Evolutionary conservation across 768 basidiomycete genomes (phyloP).

Genomic region (Sistotremastrum niveocremeum): DNA sequence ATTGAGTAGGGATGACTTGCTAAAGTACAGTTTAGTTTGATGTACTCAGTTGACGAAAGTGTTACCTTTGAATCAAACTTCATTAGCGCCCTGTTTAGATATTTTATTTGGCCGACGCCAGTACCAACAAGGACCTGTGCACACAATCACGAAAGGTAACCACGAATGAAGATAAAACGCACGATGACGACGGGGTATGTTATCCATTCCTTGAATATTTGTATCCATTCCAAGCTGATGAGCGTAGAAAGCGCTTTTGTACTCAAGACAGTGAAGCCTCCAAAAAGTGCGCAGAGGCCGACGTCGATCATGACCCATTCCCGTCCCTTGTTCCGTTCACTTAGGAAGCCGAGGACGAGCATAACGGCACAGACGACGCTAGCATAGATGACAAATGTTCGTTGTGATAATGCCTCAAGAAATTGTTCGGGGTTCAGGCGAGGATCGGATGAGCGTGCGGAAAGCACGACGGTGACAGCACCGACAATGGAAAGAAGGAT

Average conservation of each 20-base stretch:
- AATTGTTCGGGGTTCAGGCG: conserved; percentile 57
- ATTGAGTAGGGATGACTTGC: conserved; percentile 91
- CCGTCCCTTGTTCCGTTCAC: conserved; percentile 47
- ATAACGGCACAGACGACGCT: conserved; percentile 37
- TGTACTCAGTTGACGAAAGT: conserved; percentile 1
- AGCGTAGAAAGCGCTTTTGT: conserved; percentile 89
- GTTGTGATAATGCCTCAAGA: conserved; percentile 52
- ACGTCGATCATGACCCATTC: conserved; percentile 74
- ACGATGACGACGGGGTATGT: conserved; percentile 72
- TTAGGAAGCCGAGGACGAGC: conserved; percentile 42
- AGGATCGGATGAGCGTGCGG: conserved; percentile 57
- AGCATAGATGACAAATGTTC: conserved; percentile 65
- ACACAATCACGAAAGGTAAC: background rate
- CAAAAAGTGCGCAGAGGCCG: conserved; percentile 76
- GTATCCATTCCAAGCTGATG: conserved; percentile 62
- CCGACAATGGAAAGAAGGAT: conserved; percentile 74
- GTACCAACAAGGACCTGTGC: conserved; percentile 53
- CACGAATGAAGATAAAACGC: conserved; percentile 12
- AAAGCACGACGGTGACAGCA: conserved; percentile 84
- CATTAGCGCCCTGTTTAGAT: conserved; percentile 80
- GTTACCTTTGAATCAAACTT: conserved; percentile 81
- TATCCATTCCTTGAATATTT: conserved; percentile 67
- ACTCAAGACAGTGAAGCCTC: conserved; percentile 88
- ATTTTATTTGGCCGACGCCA: conserved; percentile 73
- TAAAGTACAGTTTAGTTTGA: conserved; percentile 14